A percentile compares a stretch with the other conserved stretches of the same genome.
Evolutionary conservation across 805 yeast species (phyloP).

Genomic region (Zygosaccharomyces bisporus): DNA sequence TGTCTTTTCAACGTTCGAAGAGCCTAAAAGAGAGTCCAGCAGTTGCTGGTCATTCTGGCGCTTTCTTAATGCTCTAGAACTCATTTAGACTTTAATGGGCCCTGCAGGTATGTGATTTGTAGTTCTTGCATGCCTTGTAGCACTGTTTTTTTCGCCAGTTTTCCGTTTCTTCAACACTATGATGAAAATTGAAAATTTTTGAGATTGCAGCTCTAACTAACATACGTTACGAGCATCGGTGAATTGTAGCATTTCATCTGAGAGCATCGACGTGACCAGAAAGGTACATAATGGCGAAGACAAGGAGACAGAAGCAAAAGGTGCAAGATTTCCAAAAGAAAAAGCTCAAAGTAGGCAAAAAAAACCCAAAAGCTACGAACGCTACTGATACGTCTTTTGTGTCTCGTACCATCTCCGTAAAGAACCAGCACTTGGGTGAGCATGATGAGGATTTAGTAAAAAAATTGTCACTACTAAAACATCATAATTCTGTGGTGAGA

Average conservation of each 20-base stretch:
- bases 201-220: too few relatives aligned
- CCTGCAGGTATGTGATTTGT: too few relatives aligned
- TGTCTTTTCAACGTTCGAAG: conserved; percentile 7
- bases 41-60: conserved; percentile 33
- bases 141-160: too few relatives aligned
- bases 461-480: conserved; percentile 65
- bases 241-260: background rate
- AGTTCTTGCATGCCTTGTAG: too few relatives aligned
- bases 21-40: conserved; percentile 22
- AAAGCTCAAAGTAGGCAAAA: conserved; percentile 86
- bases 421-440: conserved; percentile 30
- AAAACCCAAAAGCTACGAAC: conserved; percentile 64
- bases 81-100: too few relatives aligned
- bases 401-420: conserved; percentile 46
- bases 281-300: conserved; percentile 29
- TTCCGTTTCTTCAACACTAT: background rate
- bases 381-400: conserved; percentile 83
- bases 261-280: too few relatives aligned
- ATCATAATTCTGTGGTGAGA: conserved; percentile 66
- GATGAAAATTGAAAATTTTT: conserved; percentile 11
- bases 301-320: conserved; percentile 39
- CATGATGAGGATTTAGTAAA: conserved; percentile 50
- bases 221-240: too few relatives aligned
- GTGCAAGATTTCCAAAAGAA: conserved; percentile 51
- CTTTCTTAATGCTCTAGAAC: conserved; percentile 38